Base-by-base conservation (phyloP, 768 basidiomycete species). In the Hypholoma sublateritium region DNA sequence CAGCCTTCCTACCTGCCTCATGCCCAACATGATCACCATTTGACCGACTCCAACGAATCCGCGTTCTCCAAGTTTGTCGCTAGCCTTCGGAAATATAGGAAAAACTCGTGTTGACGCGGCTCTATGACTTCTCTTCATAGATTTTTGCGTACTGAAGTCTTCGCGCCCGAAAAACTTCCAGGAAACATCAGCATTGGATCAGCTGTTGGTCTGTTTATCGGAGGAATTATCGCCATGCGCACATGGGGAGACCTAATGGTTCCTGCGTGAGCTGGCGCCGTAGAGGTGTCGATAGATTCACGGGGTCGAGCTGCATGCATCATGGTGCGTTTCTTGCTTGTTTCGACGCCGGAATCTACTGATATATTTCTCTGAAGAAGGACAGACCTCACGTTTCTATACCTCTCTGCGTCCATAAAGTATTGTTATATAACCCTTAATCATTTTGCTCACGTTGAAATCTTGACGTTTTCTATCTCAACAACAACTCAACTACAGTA, bases 161-260 rank as follows among this genome's bases (percentile, higher is more conserved):
- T 80, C 56, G 80, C 88, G 48, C 86, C 87, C 9, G 89, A 92
- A 61, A 91, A 92, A 70, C 64, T 87, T 14, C 75, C 80, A 12
- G 91, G 91, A 56, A 93, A 93, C 68, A 63, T 91, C 66, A 89
- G 79, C 66, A 81, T 92, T 59, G 63, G 85, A 44, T 83, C 85
- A 7, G 87, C 87, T 17, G 72, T 87, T 6, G 75, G 79, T 5
- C 72, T 91, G 58, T 93, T 93, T 63, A 72, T 84, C 22, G 88
- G 82, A 25, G 89, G 89, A 3, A 85, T 93, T 55, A 70, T 85
- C 43, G 84, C 77, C 13, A 84, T 87, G 14, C 84, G 90, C 69
- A 82, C 83, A 41, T 96, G 88, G 81, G 92, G 92, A 11, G 89
- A 88, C 41, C 68, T 89, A 42, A 81, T 93, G 75, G 80, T 93